Conservation (phyloP, 441 rosid species). For the California macrophylla region DNA sequence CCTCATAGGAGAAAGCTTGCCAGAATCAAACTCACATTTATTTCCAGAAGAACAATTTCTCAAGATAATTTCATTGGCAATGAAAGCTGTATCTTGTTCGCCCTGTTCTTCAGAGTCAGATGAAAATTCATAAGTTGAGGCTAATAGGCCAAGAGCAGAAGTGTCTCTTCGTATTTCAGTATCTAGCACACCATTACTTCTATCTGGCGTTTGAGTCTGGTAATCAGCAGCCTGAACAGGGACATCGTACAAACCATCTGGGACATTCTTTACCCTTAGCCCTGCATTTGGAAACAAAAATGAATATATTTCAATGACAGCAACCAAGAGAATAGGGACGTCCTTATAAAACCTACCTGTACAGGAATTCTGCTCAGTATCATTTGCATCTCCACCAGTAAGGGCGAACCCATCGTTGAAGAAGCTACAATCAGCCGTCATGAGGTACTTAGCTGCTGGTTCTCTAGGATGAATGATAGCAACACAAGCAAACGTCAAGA, state of each 20-base stretch:
- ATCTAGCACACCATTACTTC: constrained; percentile 27
- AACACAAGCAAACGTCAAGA: constrained; percentile 74
- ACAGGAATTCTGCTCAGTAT: constrained; percentile 31
- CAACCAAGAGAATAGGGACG: constrained; percentile 9
- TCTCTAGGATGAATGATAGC: constrained; percentile 82
- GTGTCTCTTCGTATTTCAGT: constrained; percentile 23
- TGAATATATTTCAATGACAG: not conserved
- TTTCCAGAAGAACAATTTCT: constrained; percentile 23
- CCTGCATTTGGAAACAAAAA: constrained; percentile 37
- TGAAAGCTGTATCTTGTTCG: constrained; percentile 29
- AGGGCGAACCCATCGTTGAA: constrained; percentile 71
- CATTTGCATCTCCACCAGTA: constrained; percentile 34
- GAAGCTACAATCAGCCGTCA: constrained; percentile 88
- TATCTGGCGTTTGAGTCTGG: constrained; percentile 28
- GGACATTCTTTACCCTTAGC: constrained; percentile 24
- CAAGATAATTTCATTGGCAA: constrained; percentile 24
- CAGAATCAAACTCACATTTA: constrained; percentile 23
- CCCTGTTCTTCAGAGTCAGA: constrained; percentile 76
- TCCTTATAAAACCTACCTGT: constrained; percentile 32
- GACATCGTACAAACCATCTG: constrained; percentile 32
- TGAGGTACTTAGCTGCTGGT: constrained; percentile 70
- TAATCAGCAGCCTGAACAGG: constrained; percentile 38
- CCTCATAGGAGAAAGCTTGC: constrained; percentile 17
- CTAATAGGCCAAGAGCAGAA: constrained; percentile 75
- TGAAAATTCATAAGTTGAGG: constrained; percentile 72